Base-by-base conservation (phyloP, 2,329 filamentous ascomycete species). In the Calonectria leucothoes region DNA sequence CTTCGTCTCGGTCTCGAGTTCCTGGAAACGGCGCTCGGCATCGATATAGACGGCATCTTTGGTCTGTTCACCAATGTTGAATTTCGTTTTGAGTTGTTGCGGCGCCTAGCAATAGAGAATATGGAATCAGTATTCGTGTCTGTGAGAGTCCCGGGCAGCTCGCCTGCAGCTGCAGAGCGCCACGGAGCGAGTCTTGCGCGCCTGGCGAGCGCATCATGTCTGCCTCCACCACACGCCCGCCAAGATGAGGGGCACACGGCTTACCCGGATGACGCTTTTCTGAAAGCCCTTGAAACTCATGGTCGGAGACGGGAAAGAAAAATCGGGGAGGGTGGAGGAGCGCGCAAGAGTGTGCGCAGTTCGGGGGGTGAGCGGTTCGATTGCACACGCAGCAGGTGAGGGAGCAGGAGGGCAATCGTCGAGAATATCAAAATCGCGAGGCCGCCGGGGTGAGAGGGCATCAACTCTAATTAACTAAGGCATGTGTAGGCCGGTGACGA, bases 251-350 rank as follows among this genome's bases (percentile, higher is more conserved):
- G 82, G 79, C 75, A 82, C 64, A 75, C 74, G 75, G 78, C 93
- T 84, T 90, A 96, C 96, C 87, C 97, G 92, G 76, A 92, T 91
- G 83, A 98, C 89, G 88, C 94, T 94, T 90, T 98, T 98, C 84
- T 94, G 93, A 82, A 99, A 95, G 82, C 97, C 97, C 87, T 97
- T 97, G 90, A 98, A 96, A 91, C 96, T 98, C 97, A 99, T 98
- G 83, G 68, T 82, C 82, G 71, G 70, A 69, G 76, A 75, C 70
- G n/a, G 42, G 65, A 49, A 23, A 37, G 31, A 31, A 29, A 48
- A 31, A 59, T n/a, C 20, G 12, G 37, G 25, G 12, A 10, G 42
- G 33, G 23, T 15, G 42, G 42, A 57, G 15, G 61, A 23, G 66
- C 65, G 57, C 59, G 37, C 57, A 11, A 15, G 23, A 35, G 31